Percentiles rank a stretch among this genome's conserved stretches.
These are phyloP conservation scores for Lactifluus echinatus DNA, from an alignment of 768 basidiomycete genomes.

Conservation along the genomic window DNA sequence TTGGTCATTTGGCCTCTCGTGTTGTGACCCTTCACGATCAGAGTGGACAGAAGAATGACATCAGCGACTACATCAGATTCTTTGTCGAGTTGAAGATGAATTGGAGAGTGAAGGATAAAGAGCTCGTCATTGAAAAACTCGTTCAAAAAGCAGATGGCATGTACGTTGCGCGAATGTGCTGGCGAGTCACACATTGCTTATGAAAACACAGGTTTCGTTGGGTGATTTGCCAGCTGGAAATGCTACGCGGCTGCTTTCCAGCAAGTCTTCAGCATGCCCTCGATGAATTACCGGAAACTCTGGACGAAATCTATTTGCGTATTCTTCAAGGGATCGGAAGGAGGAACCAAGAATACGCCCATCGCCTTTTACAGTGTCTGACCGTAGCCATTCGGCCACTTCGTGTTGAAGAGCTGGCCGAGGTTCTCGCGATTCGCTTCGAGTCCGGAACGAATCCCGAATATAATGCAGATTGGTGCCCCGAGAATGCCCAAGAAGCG, in stretches of 20 bases:
- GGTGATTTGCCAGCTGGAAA: not conserved
- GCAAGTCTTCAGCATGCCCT: not conserved
- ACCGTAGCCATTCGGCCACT: too few species aligned
- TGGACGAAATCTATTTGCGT: not conserved
- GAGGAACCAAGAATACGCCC: too few species aligned
- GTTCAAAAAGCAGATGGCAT: not conserved
- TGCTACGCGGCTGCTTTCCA: not conserved
- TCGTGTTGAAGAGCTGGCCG: too few species aligned
- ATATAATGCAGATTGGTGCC: too few species aligned
- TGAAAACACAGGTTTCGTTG: not conserved
- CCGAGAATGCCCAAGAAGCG: too few species aligned
- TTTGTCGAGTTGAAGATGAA: not conserved
- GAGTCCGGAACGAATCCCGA: too few species aligned
- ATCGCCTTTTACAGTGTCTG: too few species aligned
- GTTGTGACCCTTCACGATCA: not conserved
- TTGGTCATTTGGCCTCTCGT: not conserved
- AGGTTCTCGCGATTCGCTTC: too few species aligned
- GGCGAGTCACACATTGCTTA: not conserved
- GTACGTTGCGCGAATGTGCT: not conserved
- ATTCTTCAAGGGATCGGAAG: too few species aligned
- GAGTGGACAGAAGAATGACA: not conserved
- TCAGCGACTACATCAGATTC: not conserved
- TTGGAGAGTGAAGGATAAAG: not conserved
- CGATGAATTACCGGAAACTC: not conserved
- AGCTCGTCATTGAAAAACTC: not conserved